These are phyloP conservation scores for Meripilus lineatus DNA, from an alignment of 1,284 basidiomycete species.

Conservation along the genomic window DNA sequence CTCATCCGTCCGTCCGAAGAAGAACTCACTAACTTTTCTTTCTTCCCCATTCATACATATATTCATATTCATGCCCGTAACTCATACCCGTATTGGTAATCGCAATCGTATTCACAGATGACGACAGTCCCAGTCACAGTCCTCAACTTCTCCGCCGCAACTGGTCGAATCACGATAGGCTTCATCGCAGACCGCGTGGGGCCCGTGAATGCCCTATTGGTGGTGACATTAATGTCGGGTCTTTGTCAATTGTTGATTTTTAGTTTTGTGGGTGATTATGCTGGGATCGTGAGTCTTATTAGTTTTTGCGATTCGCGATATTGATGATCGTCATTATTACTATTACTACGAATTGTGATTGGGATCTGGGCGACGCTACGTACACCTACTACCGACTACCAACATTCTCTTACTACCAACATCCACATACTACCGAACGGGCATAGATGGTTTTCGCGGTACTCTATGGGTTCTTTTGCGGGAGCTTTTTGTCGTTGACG, in stretches of 20 bases:
- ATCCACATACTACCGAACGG: neutral
- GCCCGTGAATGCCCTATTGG: constrained; percentile 20
- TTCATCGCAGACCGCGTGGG: constrained; percentile 22
- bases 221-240: constrained; percentile 20
- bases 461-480: constrained; percentile 24
- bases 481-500: constrained; percentile 22
- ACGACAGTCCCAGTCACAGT: constrained; percentile 18
- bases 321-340: too few relatives aligned
- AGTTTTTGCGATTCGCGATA: neutral
- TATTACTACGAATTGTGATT: too few relatives aligned
- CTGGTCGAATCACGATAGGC: constrained; percentile 19
- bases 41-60: too few relatives aligned
- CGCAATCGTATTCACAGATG: constrained; percentile 10
- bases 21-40: too few relatives aligned
- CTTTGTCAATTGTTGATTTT: constrained; percentile 22
- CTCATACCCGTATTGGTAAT: neutral
- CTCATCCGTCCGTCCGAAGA: too few relatives aligned
- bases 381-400: too few relatives aligned
- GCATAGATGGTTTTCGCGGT: constrained; percentile 21
- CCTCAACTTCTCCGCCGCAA: constrained; percentile 20
- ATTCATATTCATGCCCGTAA: too few relatives aligned
- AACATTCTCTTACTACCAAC: neutral
- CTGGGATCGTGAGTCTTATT: constrained; percentile 19
- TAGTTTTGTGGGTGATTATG: constrained; percentile 21
- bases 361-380: too few relatives aligned